Evolutionary conservation across 2,329 filamentous ascomycete genomes (phyloP).

Genomic region (Teratosphaeria zuluensis): DNA sequence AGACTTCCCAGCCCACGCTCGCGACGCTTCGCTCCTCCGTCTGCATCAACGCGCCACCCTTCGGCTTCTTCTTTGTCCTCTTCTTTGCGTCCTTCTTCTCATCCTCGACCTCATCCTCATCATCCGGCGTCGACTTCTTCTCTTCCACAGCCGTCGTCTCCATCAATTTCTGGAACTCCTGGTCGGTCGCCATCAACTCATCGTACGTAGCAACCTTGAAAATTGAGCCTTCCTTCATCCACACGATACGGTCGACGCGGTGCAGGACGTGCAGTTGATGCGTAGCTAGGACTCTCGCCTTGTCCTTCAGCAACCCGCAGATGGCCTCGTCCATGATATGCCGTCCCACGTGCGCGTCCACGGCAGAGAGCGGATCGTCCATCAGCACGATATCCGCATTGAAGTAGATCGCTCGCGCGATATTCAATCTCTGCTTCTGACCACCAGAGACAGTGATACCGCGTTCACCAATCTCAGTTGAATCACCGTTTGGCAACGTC

Average conservation of each 20-base stretch:
- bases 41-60: constrained; percentile 58
- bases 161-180: constrained; percentile 75
- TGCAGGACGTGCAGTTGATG: constrained; percentile 90
- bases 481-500: constrained; percentile 82
- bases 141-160: constrained; percentile 62
- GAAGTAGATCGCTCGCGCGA: constrained; percentile 67
- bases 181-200: constrained; percentile 70
- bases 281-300: constrained; percentile 83
- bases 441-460: constrained; percentile 93
- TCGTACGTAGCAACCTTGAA: constrained; percentile 81
- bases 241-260: constrained; percentile 83
- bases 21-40: constrained; percentile 60
- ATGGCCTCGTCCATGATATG: constrained; percentile 92
- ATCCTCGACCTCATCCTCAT: constrained; percentile 41
- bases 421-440: constrained; percentile 91
- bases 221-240: constrained; percentile 81
- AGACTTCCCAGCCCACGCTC: constrained; percentile 72
- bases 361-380: constrained; percentile 53
- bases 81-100: constrained; percentile 51
- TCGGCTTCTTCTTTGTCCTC: constrained; percentile 42
- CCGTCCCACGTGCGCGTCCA: constrained; percentile 50
- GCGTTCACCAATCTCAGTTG: constrained; percentile 88
- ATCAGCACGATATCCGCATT: constrained; percentile 53
- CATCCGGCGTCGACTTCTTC: constrained; percentile 40
- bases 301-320: constrained; percentile 74